Evolutionary conservation across 2,329 filamentous ascomycete species (phyloP), one percentile per base, ranked within the genome.

Genomic region (Tolypocladium tundrense): DNA sequence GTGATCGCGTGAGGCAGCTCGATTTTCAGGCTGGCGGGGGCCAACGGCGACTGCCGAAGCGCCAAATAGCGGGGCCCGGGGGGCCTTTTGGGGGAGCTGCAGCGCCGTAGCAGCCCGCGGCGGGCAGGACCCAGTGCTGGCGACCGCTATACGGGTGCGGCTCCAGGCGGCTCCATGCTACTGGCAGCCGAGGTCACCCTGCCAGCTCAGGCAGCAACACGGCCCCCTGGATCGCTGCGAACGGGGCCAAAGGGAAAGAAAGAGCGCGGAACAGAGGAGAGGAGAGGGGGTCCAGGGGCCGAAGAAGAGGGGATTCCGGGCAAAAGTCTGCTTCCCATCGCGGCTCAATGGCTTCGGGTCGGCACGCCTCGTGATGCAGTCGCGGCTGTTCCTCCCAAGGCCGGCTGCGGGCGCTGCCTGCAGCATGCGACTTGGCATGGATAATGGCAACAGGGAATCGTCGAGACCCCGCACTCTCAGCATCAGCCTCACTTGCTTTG

Each of bases 1-100:
- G 39, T 59, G 59, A 57, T 60, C 54, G 57, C 59, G 57, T 60
- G 59, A 60, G 59, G 57, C 56, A 58, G 53, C 54, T 41, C 39
- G 37, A 52, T 57, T 60, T 58, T 58, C 33, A 14, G 39, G n/a
- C 37, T 41, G 48, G 53, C 52, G 31, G 45, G 37, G 31, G 33
- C 33, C 33, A 45, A 33, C 53, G 39, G 54, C 40, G 54, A 35
- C 31, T 51, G 48, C 48, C 48, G 48, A 9, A 35, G 48, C 48
- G 48, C 48, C 31, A 51, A 51, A 35, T 7, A 51, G 48, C 48
- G 48, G 48, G 48, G 48, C 48, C 4, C 4, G 16, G 27, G 45
- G 9, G 27, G 16, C 24, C n/a, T 24, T 24, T 13, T 11, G 21
- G 42, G 14, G 42, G 42, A 24, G 21, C 21, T 27, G 21, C 13